These are phyloP conservation scores for Globisporangium takayamanum DNA, from an alignment of 352 stramenopile species.

Conservation along the genomic window DNA sequence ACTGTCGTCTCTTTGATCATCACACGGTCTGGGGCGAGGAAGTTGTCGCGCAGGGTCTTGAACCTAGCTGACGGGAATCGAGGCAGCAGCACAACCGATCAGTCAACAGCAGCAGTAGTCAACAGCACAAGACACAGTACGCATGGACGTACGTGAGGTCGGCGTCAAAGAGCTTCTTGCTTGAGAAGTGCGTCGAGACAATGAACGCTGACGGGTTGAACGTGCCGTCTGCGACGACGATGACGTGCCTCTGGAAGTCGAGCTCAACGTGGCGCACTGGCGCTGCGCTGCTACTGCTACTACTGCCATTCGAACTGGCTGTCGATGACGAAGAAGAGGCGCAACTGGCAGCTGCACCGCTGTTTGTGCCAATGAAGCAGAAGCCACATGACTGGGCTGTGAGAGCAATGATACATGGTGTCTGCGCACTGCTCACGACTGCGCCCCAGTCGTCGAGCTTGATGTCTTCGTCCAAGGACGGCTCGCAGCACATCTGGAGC, in stretches of 20 bases:
- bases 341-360: not conserved
- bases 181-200: constrained; percentile 32
- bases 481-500: constrained; percentile 50
- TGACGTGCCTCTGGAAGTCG: constrained; percentile 37
- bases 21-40: constrained; percentile 39
- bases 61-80: constrained; percentile 23
- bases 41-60: constrained; percentile 45
- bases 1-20: constrained; percentile 41
- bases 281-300: constrained; percentile 5
- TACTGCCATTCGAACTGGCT: not conserved
- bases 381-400: constrained; percentile 38
- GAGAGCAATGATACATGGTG: constrained; percentile 32
- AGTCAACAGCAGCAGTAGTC: not conserved
- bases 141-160: constrained; percentile 27
- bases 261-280: constrained; percentile 58
- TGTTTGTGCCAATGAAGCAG: constrained; percentile 34
- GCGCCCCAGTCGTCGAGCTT: constrained; percentile 38
- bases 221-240: constrained; percentile 43
- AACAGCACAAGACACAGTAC: not conserved
- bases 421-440: constrained; percentile 10
- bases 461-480: constrained; percentile 35
- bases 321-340: not conserved
- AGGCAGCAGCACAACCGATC: not conserved
- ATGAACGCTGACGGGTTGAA: constrained; percentile 42
- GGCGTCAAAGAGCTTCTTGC: constrained; percentile 31